Evolutionary conservation across 2,329 filamentous ascomycete species (phyloP), one percentile per base, ranked within the genome.

Genomic region (Botryotinia calthae): DNA sequence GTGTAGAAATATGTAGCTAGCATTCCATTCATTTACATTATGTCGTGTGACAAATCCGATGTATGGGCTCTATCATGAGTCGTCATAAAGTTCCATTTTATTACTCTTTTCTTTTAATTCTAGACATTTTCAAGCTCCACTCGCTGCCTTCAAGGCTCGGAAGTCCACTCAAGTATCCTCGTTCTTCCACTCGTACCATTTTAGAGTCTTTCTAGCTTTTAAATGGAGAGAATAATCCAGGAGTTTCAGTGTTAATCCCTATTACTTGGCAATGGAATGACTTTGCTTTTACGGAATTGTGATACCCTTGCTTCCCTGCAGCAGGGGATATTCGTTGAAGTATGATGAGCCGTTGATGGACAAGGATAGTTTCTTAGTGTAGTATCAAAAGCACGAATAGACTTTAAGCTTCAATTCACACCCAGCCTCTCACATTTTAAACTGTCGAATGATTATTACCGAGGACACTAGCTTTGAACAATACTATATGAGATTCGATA

Each of bases 141-240:
- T 54, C 12, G 48, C 25, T 14, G 5, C 5, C 25, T n/a, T 16
- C 2, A 8, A 54, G 25, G 5, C n/a, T 54, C 48, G 12, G 2
- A 16, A n/a, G 5, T 54, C 48, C 48, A 54, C 5, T 54, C 25
- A 14, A n/a, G 12, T 54, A 25, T 25, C 14, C 48, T 54, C 14
- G 5, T 6, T 7, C 12, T n/a, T n/a, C 48, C 48, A 54, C 48
- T 54, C 48, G 4, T n/a, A 54, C n/a, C 25, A 54, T 54, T n/a
- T 5, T n/a, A 2, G 25, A 16, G 12, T n/a, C 2, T 1, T n/a
- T 7, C 25, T 14, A 54, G 25, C 25, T 16, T n/a, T 54, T 12
- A 16, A n/a, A 54, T n/a, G 3, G 25, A 54, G 1, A n/a, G 7
- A 0, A n/a, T 3, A 3, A n/a, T 54, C 2, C 25, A 1, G 25